Percentiles rank a stretch among this genome's conserved stretches.
These are phyloP conservation scores for Rosa lucieae DNA, from an alignment of 306 rosid species.

Conservation along the genomic window DNA sequence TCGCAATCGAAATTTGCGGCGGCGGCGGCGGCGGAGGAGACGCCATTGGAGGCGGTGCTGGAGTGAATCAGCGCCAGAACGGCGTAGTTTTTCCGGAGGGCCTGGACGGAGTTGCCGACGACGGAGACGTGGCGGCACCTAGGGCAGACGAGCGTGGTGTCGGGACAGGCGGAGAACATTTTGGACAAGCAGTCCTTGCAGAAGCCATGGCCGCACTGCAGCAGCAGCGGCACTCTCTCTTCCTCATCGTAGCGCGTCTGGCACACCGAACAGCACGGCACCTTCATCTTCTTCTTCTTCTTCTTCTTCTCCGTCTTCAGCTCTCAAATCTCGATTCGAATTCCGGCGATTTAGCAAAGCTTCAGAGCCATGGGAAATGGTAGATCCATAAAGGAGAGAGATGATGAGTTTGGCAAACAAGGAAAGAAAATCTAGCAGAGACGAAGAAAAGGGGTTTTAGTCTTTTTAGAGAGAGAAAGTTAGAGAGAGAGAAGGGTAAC, in stretches of 20 bases:
- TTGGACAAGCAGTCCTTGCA: conserved; percentile 83
- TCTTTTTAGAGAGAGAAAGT: conserved; percentile 20
- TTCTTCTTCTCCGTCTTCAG: background rate
- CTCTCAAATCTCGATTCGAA: background rate
- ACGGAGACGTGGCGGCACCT: conserved; percentile 85
- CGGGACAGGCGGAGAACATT: conserved; percentile 75
- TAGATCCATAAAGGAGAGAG: conserved; percentile 50
- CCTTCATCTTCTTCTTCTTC: conserved; percentile 51
- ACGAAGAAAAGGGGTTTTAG: conserved; percentile 11
- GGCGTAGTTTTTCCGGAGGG: conserved; percentile 85
- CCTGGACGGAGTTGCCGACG: conserved; percentile 87
- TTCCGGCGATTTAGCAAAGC: too few relatives aligned
- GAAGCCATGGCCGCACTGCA: conserved; percentile 97
- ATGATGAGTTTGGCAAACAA: conserved; percentile 39
- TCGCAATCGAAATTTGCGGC: conserved; percentile 55
- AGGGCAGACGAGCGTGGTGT: conserved; percentile 77
- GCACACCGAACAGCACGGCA: conserved; percentile 94
- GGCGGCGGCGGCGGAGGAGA: background rate
- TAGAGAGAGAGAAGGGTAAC: conserved; percentile 17
- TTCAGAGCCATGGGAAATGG: too few relatives aligned
- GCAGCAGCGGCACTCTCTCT: conserved; percentile 92
- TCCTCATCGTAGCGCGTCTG: conserved; percentile 97
- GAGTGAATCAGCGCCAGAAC: conserved; percentile 79
- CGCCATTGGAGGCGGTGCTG: conserved; percentile 26
- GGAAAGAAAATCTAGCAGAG: conserved; percentile 41